Evolutionary conservation across 345 rosid genomes (phyloP).

Genomic region (Sapria himalayana): DNA sequence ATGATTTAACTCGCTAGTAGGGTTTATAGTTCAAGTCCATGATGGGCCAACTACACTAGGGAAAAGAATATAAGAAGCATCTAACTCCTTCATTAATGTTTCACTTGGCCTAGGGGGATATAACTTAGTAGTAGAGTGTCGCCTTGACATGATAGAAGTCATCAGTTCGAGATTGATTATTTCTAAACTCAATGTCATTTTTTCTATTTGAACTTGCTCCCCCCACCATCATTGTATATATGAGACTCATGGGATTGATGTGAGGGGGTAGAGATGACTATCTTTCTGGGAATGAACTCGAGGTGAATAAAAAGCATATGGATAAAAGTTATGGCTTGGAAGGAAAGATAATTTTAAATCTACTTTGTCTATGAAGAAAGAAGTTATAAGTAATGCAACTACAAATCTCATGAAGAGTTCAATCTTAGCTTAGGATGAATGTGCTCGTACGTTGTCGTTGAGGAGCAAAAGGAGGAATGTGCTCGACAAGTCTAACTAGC

Average conservation of each 20-base stretch:
- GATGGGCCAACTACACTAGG: conserved; percentile 2
- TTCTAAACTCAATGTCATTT: conserved; percentile 1
- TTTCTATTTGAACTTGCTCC: conserved; percentile 2
- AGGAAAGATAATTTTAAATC: no score
- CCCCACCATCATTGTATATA: neutral
- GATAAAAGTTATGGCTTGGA: no score
- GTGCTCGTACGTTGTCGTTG: neutral
- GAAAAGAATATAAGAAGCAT: conserved; percentile 10
- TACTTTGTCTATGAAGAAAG: neutral
- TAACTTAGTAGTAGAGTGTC: neutral
- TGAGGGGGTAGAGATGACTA: neutral
- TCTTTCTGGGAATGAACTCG: neutral
- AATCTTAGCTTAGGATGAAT: neutral
- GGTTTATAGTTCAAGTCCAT: conserved; percentile 6
- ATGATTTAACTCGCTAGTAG: neutral
- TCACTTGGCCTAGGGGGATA: conserved; percentile 1
- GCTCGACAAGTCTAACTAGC: neutral
- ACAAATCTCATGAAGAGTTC: neutral
- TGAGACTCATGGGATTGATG: neutral
- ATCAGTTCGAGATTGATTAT: conserved; percentile 3
- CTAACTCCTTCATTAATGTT: conserved; percentile 6
- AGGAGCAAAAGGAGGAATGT: neutral
- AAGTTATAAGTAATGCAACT: neutral
- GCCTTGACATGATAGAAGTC: neutral
- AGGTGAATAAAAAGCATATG: no score